Evolutionary conservation across 192 early-diverging fungal genomes (phyloP), one percentile per base, ranked within the genome.

Genomic region (Glomus cerebriforme): DNA sequence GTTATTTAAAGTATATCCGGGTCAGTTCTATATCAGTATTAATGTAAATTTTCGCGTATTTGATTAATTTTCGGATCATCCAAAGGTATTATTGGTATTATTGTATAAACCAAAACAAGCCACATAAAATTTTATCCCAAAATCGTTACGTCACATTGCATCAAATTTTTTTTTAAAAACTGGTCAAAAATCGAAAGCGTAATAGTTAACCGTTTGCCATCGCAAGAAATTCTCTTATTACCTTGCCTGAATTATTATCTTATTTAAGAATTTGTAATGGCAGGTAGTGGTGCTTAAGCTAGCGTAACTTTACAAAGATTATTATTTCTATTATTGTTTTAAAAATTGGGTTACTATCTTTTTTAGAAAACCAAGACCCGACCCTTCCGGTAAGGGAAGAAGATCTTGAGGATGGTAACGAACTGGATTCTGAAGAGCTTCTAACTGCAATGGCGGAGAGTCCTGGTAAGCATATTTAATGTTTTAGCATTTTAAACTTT

Each of bases 381-480:
- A 62, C 58, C 35, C 74, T 60, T 76, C 74, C 24, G 60, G 74
- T 27, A 76, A 76, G 73, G 58, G 75, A 67, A 58, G 77, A 69
- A 17, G 65, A 67, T 65, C 77, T 69, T 64, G 63, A 78, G 27
- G 77, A 78, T 58, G 34, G 24, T 13, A 68, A 26, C 49, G 77
- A 78, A 22, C 22, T 58, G 12, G 65, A 67, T 47, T 27, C 59
- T 24, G 77, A 78, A 31, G 77, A 78, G 0, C 45, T 68, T 34
- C 26, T 68, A 17, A 54, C 77, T 59, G 65, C 7, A 5, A 54
- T 78, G 49, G 29, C 43, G 13, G 77, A 78, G 24, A 68, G 66
- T 22, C 12, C 65, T 54, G 77, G 77, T 78, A 68, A 69, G 5
- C 29, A 22, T n/a, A n/a, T n/a, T n/a, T n/a, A n/a, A n/a, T n/a